These are phyloP conservation scores for Jatropha podagrica DNA, from an alignment of 441 rosid species.

Conservation along the genomic window DNA sequence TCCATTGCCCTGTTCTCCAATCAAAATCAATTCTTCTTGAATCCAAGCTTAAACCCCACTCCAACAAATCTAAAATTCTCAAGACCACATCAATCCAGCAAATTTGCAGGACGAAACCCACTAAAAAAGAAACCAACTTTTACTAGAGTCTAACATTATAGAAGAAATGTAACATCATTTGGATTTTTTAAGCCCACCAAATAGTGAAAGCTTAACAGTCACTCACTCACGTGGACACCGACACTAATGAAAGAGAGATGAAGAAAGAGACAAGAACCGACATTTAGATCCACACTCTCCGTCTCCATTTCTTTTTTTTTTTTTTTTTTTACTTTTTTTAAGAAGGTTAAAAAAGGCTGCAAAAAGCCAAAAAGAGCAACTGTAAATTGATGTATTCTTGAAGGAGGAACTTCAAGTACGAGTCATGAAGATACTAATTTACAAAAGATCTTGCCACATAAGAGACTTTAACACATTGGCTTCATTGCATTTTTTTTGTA, in stretches of 20 bases:
- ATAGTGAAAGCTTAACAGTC: slow-evolving; percentile 14
- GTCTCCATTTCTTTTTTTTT: slow-evolving; percentile 8
- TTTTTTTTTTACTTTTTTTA: neutral
- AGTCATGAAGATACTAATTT: neutral
- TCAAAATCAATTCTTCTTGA: neutral
- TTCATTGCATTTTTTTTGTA: no score
- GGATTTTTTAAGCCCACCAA: neutral
- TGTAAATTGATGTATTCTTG: neutral
- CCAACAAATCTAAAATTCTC: neutral
- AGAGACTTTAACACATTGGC: neutral
- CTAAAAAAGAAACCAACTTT: slow-evolving; percentile 5
- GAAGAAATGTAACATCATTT: slow-evolving; percentile 17
- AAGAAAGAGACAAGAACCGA: slow-evolving; percentile 9
- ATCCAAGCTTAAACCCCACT: neutral
- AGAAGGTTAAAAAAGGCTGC: neutral
- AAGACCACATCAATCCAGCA: slow-evolving; percentile 6
- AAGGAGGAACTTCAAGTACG: neutral
- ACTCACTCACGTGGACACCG: slow-evolving; percentile 14
- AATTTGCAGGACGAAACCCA: neutral
- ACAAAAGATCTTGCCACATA: neutral
- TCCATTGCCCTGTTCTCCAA: slow-evolving; percentile 19
- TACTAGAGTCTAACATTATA: neutral
- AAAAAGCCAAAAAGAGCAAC: neutral
- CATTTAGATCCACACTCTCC: slow-evolving; percentile 19
- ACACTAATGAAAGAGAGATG: slow-evolving; percentile 9